Conservation (phyloP, 2,329 filamentous ascomycete genomes). For the Mariannaea elegans region DNA sequence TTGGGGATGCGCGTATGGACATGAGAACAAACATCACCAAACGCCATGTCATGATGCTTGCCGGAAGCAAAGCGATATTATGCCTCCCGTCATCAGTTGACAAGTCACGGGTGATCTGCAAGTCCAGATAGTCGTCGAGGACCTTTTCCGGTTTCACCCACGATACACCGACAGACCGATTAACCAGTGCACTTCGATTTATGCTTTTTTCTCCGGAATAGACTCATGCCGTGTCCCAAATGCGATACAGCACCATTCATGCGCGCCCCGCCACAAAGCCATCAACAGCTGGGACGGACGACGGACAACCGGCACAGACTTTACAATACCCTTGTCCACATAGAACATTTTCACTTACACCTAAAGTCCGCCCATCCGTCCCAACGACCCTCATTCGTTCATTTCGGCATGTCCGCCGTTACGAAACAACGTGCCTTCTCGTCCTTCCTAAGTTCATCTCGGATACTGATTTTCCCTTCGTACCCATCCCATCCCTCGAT, state of each 20-base stretch:
- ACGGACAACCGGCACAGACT: background rate
- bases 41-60: background rate
- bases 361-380: background rate
- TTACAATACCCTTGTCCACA: background rate
- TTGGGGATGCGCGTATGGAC: background rate
- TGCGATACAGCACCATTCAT: constrained; percentile 20
- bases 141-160: constrained; percentile 14
- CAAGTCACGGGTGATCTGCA: background rate
- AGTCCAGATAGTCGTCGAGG: background rate
- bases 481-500: background rate
- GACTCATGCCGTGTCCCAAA: constrained; percentile 20
- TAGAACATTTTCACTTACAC: background rate
- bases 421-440: constrained; percentile 15
- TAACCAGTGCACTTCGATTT: background rate
- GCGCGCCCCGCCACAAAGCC: constrained; percentile 5
- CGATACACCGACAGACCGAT: background rate
- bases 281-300: background rate
- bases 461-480: background rate
- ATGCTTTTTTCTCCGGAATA: constrained; percentile 9
- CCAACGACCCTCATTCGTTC: background rate
- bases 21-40: background rate
- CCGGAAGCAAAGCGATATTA: background rate
- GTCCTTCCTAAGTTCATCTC: constrained; percentile 2
- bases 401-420: constrained; percentile 14
- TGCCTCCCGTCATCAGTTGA: background rate